Evolutionary conservation across 2,329 filamentous ascomycete species (phyloP).

Genomic region (Xylariaceae sp.): DNA sequence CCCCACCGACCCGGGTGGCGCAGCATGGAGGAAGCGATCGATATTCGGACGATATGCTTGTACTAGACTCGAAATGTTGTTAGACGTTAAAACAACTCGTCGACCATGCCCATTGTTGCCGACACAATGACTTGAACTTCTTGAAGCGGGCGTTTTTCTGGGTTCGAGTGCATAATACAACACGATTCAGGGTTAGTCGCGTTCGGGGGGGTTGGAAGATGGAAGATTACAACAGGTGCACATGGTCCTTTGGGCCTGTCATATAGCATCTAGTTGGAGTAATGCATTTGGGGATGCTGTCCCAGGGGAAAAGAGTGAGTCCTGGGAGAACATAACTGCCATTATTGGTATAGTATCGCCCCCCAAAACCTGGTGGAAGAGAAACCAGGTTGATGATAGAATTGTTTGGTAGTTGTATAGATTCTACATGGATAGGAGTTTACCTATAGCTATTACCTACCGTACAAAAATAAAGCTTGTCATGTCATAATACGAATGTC

Average conservation of each 20-base stretch:
- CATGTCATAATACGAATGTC: no score
- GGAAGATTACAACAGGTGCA: slow-evolving; percentile 9
- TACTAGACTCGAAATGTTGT: slow-evolving; percentile 7
- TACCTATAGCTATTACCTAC: slow-evolving; percentile 1
- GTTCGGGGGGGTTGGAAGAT: slow-evolving; percentile 7
- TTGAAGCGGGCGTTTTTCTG: slow-evolving; percentile 20
- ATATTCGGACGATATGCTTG: slow-evolving; percentile 6
- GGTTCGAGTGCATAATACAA: slow-evolving; percentile 18
- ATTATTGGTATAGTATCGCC: background rate
- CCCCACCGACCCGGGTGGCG: background rate
- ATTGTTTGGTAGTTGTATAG: background rate
- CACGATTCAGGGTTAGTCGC: slow-evolving; percentile 14
- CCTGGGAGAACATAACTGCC: background rate
- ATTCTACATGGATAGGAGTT: background rate
- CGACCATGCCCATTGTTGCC: slow-evolving; percentile 13
- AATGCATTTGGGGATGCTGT: no score
- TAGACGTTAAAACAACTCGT: slow-evolving; percentile 1
- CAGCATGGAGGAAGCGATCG: background rate
- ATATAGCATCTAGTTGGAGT: slow-evolving; percentile 8
- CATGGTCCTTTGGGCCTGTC: slow-evolving; percentile 1
- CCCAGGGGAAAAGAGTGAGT: no score
- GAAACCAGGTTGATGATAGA: slow-evolving; percentile 3
- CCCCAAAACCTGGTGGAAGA: background rate
- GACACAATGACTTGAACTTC: slow-evolving; percentile 20
- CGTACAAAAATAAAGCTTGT: slow-evolving; percentile 7